Conservation (phyloP, 1,284 basidiomycete genomes). For the Marasmius oreades region DNA sequence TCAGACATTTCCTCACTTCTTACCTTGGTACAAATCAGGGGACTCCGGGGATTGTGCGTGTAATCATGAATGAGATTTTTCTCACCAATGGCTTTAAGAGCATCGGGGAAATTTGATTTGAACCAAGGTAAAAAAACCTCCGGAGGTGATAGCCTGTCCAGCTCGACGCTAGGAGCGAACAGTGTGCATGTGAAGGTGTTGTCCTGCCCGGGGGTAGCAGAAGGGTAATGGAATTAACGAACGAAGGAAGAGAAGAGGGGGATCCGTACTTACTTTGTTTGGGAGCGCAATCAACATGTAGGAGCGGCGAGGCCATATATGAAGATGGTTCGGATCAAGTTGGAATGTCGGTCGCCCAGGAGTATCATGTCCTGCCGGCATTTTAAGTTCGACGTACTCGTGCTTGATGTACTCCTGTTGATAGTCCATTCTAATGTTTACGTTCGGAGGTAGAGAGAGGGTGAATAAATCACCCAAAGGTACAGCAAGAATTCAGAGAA, state of each 20-base stretch:
- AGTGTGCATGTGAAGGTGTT: conserved; percentile 88
- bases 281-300: conserved; percentile 99
- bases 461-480: conserved; percentile 14
- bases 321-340: conserved; percentile 93
- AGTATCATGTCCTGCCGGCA: conserved; percentile 74
- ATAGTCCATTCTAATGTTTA: conserved; percentile 77
- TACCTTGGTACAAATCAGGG: conserved; percentile 91
- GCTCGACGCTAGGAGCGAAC: conserved; percentile 83
- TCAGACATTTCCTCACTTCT: conserved; percentile 15
- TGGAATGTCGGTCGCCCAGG: conserved; percentile 67
- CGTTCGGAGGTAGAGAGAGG: conserved; percentile 11
- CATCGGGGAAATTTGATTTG: conserved; percentile 82
- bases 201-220: conserved; percentile 46
- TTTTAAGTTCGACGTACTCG: conserved; percentile 94
- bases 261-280: conserved; percentile 69
- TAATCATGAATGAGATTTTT: conserved; percentile 76
- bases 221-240: conserved; percentile 8
- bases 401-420: conserved; percentile 93
- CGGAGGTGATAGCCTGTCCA: conserved; percentile 63
- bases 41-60: conserved; percentile 79
- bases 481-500: conserved; percentile 29
- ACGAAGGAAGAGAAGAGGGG: conserved; percentile 16
- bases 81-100: conserved; percentile 80
- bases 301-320: conserved; percentile 98
- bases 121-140: conserved; percentile 77